Conservation (phyloP, 805 yeast genomes). For the Candida germanica region DNA sequence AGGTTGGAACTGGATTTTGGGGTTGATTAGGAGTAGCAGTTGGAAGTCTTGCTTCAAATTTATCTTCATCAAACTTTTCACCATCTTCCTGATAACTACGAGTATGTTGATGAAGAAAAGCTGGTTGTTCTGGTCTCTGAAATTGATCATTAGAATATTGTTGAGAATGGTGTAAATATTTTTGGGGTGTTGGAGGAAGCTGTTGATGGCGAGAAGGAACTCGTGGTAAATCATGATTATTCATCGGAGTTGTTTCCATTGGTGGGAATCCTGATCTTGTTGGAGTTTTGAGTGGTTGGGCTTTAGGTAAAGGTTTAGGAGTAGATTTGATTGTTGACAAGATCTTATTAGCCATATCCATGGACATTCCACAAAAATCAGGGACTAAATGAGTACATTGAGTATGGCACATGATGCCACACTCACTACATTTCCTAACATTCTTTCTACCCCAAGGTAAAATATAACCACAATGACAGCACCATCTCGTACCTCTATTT, state of each 20-base stretch:
- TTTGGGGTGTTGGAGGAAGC: slow-evolving; percentile 1
- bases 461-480: slow-evolving; percentile 97
- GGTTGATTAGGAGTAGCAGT: slow-evolving; percentile 24
- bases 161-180: neutral
- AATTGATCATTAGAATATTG: neutral
- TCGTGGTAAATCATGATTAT: slow-evolving; percentile 3
- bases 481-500: slow-evolving; percentile 97
- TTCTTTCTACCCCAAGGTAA: slow-evolving; percentile 93
- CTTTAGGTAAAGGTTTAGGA: slow-evolving; percentile 20
- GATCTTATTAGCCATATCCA: slow-evolving; percentile 93
- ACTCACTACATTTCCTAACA: slow-evolving; percentile 86
- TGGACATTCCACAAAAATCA: slow-evolving; percentile 97
- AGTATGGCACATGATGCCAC: slow-evolving; percentile 94
- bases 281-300: slow-evolving; percentile 3
- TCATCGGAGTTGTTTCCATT: slow-evolving; percentile 11
- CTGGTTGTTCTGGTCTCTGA: neutral
- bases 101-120: neutral
- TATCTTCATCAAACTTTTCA: slow-evolving; percentile 14
- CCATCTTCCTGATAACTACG: neutral
- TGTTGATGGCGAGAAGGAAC: slow-evolving; percentile 4
- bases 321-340: slow-evolving; percentile 79
- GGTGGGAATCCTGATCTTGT: slow-evolving; percentile 13
- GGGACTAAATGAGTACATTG: slow-evolving; percentile 94
- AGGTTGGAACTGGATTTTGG: slow-evolving; percentile 22
- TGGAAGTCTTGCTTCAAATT: slow-evolving; percentile 24